Percentiles rank a stretch among this genome's conserved stretches.
Conservation (phyloP, 352 stramenopile genomes). For the Globisporangium spinosum region DNA sequence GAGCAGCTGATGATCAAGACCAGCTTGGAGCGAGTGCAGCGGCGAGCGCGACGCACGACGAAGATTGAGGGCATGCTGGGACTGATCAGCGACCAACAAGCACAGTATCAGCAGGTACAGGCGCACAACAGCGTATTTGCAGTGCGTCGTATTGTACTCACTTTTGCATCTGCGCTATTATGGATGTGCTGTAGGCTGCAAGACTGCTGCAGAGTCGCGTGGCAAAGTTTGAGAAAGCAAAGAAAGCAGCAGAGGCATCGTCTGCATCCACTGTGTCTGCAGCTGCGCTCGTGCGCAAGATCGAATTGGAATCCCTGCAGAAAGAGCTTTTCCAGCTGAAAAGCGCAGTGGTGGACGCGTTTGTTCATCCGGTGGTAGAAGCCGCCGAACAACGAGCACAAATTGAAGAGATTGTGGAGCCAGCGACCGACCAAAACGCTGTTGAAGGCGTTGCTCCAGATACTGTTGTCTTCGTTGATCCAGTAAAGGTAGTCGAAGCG, state of each 20-base stretch:
- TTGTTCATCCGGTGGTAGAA: slow-evolving; percentile 11
- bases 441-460: neutral
- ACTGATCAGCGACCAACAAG: slow-evolving; percentile 39
- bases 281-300: slow-evolving; percentile 13
- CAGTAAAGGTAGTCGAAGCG: neutral
- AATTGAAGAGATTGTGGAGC: neutral
- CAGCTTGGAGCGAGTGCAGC: slow-evolving; percentile 21
- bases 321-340: slow-evolving; percentile 37
- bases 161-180: neutral
- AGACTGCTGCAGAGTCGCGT: slow-evolving; percentile 24
- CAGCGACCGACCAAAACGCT: neutral
- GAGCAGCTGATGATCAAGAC: slow-evolving; percentile 31
- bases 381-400: neutral
- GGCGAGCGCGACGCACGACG: slow-evolving; percentile 15
- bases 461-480: neutral
- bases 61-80: slow-evolving; percentile 30
- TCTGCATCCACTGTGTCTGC: slow-evolving; percentile 7
- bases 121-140: too few species aligned
- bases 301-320: slow-evolving; percentile 35
- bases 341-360: slow-evolving; percentile 28
- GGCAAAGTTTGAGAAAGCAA: slow-evolving; percentile 22
- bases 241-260: slow-evolving; percentile 19
- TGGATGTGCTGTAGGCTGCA: slow-evolving; percentile 14
- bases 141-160: neutral
- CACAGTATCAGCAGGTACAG: slow-evolving; percentile 34